Base-by-base conservation (phyloP, 73 alveolate species). In the Paramecium biaurelia region DNA sequence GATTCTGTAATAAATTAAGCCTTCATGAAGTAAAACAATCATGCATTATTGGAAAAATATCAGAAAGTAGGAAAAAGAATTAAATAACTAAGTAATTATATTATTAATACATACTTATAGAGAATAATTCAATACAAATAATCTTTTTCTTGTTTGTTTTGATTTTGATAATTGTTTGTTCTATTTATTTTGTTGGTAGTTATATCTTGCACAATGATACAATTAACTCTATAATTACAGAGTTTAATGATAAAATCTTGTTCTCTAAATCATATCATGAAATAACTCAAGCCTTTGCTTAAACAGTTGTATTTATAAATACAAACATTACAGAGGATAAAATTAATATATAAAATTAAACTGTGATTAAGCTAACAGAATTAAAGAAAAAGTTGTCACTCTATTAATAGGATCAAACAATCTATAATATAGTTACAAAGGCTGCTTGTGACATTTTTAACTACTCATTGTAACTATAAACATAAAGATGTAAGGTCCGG, bases 51-150 rank as follows among this genome's bases (percentile, higher is more conserved):
- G 32, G 59, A 74, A 23, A 41, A 41, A 41, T 28, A n/a, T 15
- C 18, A 74, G 34, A 74, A 74, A 20, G 87, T 74, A n/a, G 87
- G 87, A 74, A 74, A 41, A 74, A 37, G 59, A 20, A 74, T 74
- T 14, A 37, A 12, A 41, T 41, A 28, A 18, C 15, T 28, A 11
- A 37, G 87, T 74, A 74, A 5, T 74, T 37, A 15, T 10, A 74
- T 74, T 10, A 34, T 74, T 10, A 11, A 35, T 34, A 14, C 5
- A 18, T 74, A 18, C 5, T 28, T 21, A 8, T 74, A 41, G 87
- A 41, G 34, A 37, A 37, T 74, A 28, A 63, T 32, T 63, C 84
- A 30, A 63, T 30, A 30, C 45, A 63, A 63, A 30, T 74, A 28
- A 37, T 74, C 58, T 37, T 37, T 74, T 21, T 74, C 38, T 74